Evolutionary conservation across 306 rosid genomes (phyloP), one percentile per base, ranked within the genome.

Genomic region (Ochetophila trinervis): DNA sequence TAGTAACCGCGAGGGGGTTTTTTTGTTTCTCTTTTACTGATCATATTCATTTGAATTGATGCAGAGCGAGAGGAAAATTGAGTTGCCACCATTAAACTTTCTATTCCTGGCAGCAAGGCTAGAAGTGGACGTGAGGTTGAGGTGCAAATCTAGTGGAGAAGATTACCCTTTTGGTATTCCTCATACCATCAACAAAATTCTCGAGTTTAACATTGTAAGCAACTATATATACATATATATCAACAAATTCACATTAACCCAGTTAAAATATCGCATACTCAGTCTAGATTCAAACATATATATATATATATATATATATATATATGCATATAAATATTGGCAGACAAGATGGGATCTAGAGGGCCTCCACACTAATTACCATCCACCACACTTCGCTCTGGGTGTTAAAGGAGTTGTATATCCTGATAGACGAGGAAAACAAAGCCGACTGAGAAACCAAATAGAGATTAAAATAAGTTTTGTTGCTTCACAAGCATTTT

Each of bases 21-120:
- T 27, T 27, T 27, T 27, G 32, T 27, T 27, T 27, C 32, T 27
- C 32, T 27, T 27, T 27, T 27, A 27, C 3, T 1, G 45, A 40
- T 40, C 45, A 40, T 40, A 8, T 6, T 8, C 2, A 40, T 40
- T 40, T 1, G 45, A 40, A 40, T 40, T 40, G 45, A 21, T 73
- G 68, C 65, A 86, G 91, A 81, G 74, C 62, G 91, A 83, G 44
- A 75, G 86, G 86, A 86, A 83, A 65, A 35, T 80, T 9, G 54
- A 73, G 19, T 53, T 63, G 74, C 81, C 78, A 65, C 65, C 78
- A 6, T 57, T 80, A 20, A 66, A 83, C 40, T 27, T 68, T 60
- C 60, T 86, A 63, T 80, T 80, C 73, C 21, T 80, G 44, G 65
- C 50, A 27, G 16, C 78, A 35, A 53, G 51, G 17, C 79, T 85